Percentiles rank a stretch among this genome's conserved stretches.
Evolutionary conservation across 2,329 filamentous ascomycete species (phyloP).

Genomic region (Geosmithia flava): DNA sequence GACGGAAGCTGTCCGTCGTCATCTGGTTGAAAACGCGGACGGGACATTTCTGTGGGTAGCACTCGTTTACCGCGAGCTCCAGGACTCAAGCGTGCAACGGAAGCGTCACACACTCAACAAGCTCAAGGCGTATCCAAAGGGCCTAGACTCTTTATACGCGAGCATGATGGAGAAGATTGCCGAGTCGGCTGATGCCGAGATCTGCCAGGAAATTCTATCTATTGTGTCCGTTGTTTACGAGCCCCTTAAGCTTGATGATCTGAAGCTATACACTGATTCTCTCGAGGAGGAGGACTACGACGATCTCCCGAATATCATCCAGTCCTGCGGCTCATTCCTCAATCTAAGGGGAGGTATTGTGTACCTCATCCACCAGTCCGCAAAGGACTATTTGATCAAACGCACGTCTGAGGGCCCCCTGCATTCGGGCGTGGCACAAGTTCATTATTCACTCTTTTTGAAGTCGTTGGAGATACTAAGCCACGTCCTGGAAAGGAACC

Average conservation of each 20-base stretch:
- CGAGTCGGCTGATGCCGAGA: constrained; percentile 10
- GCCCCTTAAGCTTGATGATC: constrained; percentile 19
- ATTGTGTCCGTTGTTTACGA: constrained; percentile 13
- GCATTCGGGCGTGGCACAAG: background rate
- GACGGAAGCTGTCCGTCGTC: background rate
- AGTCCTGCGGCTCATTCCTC: constrained; percentile 23
- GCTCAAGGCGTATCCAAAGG: constrained; percentile 13
- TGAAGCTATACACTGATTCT: constrained; percentile 9
- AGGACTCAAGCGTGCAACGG: background rate
- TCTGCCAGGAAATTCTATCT: constrained; percentile 19
- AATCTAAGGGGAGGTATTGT: constrained; percentile 14
- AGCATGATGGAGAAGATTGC: constrained; percentile 20
- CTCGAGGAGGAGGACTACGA: constrained; percentile 4
- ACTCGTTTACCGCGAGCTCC: constrained; percentile 5
- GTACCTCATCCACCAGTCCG: constrained; percentile 26
- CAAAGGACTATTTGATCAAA: constrained; percentile 17
- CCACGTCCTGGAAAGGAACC: constrained; percentile 16
- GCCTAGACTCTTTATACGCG: constrained; percentile 19
- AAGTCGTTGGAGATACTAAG: constrained; percentile 18
- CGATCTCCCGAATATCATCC: constrained; percentile 12
- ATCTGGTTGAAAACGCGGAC: constrained; percentile 16
- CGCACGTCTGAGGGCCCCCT: background rate
- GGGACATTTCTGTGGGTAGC: constrained; percentile 13
- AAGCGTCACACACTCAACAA: constrained; percentile 4
- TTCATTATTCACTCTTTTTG: constrained; percentile 18